phyloP scores from a whole-genome alignment of 768 basidiomycete genomes.

The Lentinula guzmanii region DNA sequence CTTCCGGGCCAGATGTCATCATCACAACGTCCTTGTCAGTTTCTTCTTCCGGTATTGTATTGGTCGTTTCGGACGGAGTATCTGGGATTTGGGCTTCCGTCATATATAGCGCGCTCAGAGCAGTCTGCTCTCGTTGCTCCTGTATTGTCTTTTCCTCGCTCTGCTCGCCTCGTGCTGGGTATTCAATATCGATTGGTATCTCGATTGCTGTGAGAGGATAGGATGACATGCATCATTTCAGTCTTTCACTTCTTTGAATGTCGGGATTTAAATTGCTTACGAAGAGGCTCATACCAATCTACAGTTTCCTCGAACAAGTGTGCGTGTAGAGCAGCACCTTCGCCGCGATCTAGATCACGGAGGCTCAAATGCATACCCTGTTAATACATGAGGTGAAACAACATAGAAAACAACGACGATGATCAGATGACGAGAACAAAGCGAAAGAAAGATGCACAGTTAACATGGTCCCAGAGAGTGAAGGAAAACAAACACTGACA shows the following conservation, averaged over 20 bases:
- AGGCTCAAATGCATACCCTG: slow-evolving; percentile 73
- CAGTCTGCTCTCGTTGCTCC: slow-evolving; percentile 74
- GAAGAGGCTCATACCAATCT: slow-evolving; percentile 79
- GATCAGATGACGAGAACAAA: slow-evolving; percentile 45
- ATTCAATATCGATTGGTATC: slow-evolving; percentile 52
- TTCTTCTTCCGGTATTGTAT: slow-evolving; percentile 61
- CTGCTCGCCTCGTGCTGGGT: slow-evolving; percentile 50
- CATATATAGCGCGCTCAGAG: slow-evolving; percentile 72
- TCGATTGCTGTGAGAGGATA: slow-evolving; percentile 44
- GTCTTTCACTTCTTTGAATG: slow-evolving; percentile 5
- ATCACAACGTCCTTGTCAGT: slow-evolving; percentile 52
- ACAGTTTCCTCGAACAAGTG: slow-evolving; percentile 81
- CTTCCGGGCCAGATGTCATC: slow-evolving; percentile 69
- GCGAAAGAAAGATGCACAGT: slow-evolving; percentile 24
- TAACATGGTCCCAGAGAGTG: slow-evolving; percentile 14
- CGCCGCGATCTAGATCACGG: slow-evolving; percentile 83
- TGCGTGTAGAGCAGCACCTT: slow-evolving; percentile 79
- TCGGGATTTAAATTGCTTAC: slow-evolving; percentile 41
- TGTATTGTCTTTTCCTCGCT: slow-evolving; percentile 68
- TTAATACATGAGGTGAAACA: slow-evolving; percentile 25
- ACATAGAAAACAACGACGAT: slow-evolving; percentile 22
- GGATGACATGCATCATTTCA: slow-evolving; percentile 13
- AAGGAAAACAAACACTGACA: slow-evolving; percentile 48
- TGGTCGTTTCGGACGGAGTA: slow-evolving; percentile 63
- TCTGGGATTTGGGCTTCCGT: slow-evolving; percentile 68